Evolutionary conservation across 768 basidiomycete species (phyloP).

Genomic region (Kwoniella pini): DNA sequence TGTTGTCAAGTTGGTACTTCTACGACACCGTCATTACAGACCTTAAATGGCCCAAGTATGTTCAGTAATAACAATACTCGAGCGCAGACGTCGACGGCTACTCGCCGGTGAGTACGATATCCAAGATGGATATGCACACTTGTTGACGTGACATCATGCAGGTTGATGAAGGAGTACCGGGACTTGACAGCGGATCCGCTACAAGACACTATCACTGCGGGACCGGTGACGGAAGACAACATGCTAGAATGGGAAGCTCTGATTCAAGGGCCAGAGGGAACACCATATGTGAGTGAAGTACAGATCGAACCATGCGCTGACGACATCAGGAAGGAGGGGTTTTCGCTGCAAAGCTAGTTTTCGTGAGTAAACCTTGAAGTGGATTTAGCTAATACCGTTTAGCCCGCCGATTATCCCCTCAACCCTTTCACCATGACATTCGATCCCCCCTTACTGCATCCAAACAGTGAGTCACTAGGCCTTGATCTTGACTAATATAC

Average conservation of each 20-base stretch:
- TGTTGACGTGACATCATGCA: constrained; percentile 10
- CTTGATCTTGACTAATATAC: not conserved
- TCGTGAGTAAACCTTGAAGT: constrained; percentile 62
- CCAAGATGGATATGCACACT: too few species aligned
- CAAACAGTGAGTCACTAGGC: constrained; percentile 71
- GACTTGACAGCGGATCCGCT: constrained; percentile 54
- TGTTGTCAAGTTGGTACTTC: too few species aligned
- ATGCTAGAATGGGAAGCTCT: constrained; percentile 97
- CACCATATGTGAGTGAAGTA: constrained; percentile 74
- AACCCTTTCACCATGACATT: constrained; percentile 99
- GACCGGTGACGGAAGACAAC: constrained; percentile 85
- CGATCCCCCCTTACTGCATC: constrained; percentile 94
- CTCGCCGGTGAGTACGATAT: constrained; percentile 28
- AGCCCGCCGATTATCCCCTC: constrained; percentile 93
- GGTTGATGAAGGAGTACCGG: constrained; percentile 55
- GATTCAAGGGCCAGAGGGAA: constrained; percentile 89
- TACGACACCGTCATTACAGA: too few species aligned
- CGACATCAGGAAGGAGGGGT: constrained; percentile 81
- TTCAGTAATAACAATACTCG: constrained; percentile 42
- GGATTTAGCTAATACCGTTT: not conserved
- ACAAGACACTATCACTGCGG: constrained; percentile 85
- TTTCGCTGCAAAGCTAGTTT: constrained; percentile 86
- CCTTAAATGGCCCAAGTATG: not conserved
- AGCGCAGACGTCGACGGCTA: constrained; percentile 47
- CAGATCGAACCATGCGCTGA: not conserved